Percentiles rank a stretch among this genome's conserved stretches.
Conservation (phyloP, 1,139 yeast species). For the Kluyveromyces sp. region DNA sequence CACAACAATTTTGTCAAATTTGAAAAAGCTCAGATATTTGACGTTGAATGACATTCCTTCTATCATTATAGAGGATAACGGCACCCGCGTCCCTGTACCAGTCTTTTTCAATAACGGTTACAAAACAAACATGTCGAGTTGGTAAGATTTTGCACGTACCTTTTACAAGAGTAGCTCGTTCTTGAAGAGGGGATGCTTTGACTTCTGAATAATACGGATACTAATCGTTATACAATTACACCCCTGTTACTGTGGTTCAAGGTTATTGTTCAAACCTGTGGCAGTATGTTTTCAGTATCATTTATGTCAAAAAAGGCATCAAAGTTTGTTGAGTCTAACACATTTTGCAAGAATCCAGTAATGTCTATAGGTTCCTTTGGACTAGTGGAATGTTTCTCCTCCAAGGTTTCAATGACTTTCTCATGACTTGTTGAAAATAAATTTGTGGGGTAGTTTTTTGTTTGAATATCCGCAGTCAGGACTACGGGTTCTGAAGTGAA, state of each 20-base stretch:
- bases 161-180: neutral
- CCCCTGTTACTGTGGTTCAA: neutral
- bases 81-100: conserved; percentile 30
- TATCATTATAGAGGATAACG: conserved; percentile 27
- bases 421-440: conserved; percentile 6
- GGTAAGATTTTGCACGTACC: conserved; percentile 11
- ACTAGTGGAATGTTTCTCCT: conserved; percentile 5
- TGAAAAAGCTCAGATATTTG: conserved; percentile 33
- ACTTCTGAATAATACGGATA: neutral
- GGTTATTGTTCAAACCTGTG: neutral
- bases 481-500: conserved; percentile 5
- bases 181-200: neutral
- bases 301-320: conserved; percentile 1
- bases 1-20: conserved; percentile 32
- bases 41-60: conserved; percentile 38
- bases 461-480: conserved; percentile 8
- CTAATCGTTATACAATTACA: neutral
- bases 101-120: conserved; percentile 31
- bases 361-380: conserved; percentile 1
- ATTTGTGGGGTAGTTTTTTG: conserved; percentile 1
- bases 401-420: conserved; percentile 10
- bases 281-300: neutral
- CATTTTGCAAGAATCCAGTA: conserved; percentile 9
- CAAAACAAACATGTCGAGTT: conserved; percentile 29
- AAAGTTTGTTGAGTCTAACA: conserved; percentile 8